Base-by-base conservation (phyloP, 441 rosid genomes). In the Pelargonium citronellum region DNA sequence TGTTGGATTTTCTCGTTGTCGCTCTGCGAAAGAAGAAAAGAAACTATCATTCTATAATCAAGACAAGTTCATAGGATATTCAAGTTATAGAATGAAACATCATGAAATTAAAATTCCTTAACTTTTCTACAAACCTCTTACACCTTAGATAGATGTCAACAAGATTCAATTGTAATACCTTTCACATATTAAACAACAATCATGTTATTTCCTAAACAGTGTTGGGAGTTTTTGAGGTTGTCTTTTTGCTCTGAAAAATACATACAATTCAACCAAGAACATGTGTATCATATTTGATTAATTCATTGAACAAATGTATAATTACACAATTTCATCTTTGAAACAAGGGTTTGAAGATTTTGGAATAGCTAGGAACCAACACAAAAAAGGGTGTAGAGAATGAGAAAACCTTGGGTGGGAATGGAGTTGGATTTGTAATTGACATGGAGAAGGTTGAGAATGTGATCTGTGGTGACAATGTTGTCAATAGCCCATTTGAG, bases 401-500 rank as follows among this genome's bases (percentile, higher is more conserved):
- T 49, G 11, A 5, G 3, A n/a, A 30, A 19, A 69, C 72, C 72
- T 69, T 61, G 16, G 47, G 11, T 11, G 3, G 20, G 62, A 16
- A 15, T 11, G 62, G 22, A n/a, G 49, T 8, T 3, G 0, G 51
- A 46, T 58, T 47, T 61, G 44, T 39, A 20, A 19, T 53, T 4
- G 67, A 72, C 75, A 19, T 72, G 75, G 44, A 72, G 17, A 30
- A 72, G 70, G 17, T 34, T 44, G 27, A 67, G 27, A 9, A 55
- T 57, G 44, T 44, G 75, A 20, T 60, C 65, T 27, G 10, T 34
- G 1, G 53, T 1, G 16, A 72, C 7, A 22, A 72, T 1, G 20
- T 67, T 58, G 5, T 72, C 67, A 5, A 72, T 20, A 24, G 75
- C 70, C 75, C 75, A 72, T 61, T 43, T 44, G 75, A 72, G 70